phyloP scores from a whole-genome alignment of 305 asterid genomes.

The Plantago coronopus region DNA sequence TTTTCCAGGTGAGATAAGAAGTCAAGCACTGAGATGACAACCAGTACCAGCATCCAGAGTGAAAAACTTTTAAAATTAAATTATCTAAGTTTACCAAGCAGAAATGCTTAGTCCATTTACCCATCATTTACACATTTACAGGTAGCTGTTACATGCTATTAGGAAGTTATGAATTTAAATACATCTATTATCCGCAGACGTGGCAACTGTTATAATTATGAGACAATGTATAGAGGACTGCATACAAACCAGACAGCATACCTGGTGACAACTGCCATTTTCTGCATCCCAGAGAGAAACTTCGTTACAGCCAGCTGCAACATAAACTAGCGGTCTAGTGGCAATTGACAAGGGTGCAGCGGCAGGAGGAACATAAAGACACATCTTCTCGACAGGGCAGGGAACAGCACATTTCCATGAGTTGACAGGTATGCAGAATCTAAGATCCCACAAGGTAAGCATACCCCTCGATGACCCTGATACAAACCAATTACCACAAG shows the following conservation, averaged over 20 bases:
- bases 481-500: conserved; percentile 97
- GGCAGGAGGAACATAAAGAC: conserved; percentile 89
- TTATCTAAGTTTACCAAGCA: background rate
- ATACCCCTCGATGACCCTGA: conserved; percentile 97
- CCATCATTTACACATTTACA: too few relatives aligned
- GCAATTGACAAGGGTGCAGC: conserved; percentile 72
- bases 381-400: conserved; percentile 86
- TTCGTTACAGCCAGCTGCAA: conserved; percentile 96
- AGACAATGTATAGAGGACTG: background rate
- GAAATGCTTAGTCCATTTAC: too few relatives aligned
- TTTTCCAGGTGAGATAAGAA: background rate
- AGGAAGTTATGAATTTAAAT: too few relatives aligned
- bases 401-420: conserved; percentile 85
- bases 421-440: conserved; percentile 95
- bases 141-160: too few relatives aligned
- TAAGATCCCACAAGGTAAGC: conserved; percentile 96
- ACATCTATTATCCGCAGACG: background rate
- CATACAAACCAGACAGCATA: conserved; percentile 24
- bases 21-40: background rate
- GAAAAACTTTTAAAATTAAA: too few relatives aligned
- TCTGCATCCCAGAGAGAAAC: conserved; percentile 99
- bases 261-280: conserved; percentile 99
- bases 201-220: background rate
- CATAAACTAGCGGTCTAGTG: conserved; percentile 92
- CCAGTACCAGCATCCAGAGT: background rate